Conservation (phyloP, 352 stramenopile species). For the Phytophthora tubulina region DNA sequence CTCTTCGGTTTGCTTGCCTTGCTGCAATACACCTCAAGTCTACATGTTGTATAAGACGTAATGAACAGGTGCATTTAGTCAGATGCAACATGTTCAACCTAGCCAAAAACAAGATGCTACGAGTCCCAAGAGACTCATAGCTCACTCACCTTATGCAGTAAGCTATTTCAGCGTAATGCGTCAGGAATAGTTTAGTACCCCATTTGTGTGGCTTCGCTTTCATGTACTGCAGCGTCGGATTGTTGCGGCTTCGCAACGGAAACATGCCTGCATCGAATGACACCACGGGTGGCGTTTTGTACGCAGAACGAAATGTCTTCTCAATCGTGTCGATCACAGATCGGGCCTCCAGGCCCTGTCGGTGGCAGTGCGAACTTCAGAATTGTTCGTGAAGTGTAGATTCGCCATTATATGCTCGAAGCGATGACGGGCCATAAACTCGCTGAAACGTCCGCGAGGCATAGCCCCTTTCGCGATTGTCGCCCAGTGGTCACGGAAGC, state of each 20-base stretch:
- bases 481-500: constrained; percentile 3
- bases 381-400: constrained; percentile 29
- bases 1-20: constrained; percentile 1
- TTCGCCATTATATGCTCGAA: constrained; percentile 24
- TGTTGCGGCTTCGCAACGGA: constrained; percentile 8
- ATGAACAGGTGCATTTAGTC: not conserved
- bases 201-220: constrained; percentile 26
- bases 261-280: constrained; percentile 18
- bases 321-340: constrained; percentile 6
- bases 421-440: constrained; percentile 15
- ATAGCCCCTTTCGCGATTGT: constrained; percentile 1
- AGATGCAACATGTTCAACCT: constrained; percentile 30
- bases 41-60: constrained; percentile 11
- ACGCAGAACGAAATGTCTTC: not conserved
- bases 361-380: not conserved
- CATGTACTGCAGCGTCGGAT: constrained; percentile 18
- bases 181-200: constrained; percentile 28
- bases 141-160: constrained; percentile 26
- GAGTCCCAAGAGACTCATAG: not conserved
- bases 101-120: constrained; percentile 11
- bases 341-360: constrained; percentile 9
- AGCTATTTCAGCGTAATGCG: constrained; percentile 8
- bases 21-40: constrained; percentile 19
- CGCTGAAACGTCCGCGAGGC: constrained; percentile 9
- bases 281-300: constrained; percentile 9